phyloP scores from a whole-genome alignment of 1,139 yeast genomes.

The Candida pseudoviswanathii region DNA sequence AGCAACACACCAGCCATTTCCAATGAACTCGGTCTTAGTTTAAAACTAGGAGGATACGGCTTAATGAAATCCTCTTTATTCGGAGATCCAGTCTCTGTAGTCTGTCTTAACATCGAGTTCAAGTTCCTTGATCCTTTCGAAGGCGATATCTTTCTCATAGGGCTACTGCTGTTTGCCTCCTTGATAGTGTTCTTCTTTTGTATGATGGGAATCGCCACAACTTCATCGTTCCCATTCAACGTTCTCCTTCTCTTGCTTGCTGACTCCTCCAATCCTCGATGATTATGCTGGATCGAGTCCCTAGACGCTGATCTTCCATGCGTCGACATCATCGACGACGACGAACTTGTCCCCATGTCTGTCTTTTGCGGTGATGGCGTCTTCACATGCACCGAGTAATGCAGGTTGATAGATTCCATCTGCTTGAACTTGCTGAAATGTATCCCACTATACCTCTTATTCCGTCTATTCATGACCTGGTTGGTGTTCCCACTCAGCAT shows the following conservation, averaged over 20 bases:
- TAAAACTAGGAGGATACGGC: slow-evolving; percentile 31
- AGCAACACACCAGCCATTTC: slow-evolving; percentile 38
- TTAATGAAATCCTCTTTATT: slow-evolving; percentile 25
- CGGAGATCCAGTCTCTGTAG: slow-evolving; percentile 21
- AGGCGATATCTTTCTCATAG: slow-evolving; percentile 35
- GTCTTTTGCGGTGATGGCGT: slow-evolving; percentile 15
- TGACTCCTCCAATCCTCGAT: slow-evolving; percentile 12
- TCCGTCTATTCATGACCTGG: slow-evolving; percentile 16
- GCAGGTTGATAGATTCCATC: slow-evolving; percentile 47
- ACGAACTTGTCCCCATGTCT: background rate
- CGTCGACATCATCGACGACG: too few species aligned
- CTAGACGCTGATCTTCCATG: background rate
- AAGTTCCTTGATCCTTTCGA: slow-evolving; percentile 44
- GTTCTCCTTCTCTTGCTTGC: slow-evolving; percentile 37
- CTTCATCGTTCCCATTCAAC: slow-evolving; percentile 35
- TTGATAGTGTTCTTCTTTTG: slow-evolving; percentile 4
- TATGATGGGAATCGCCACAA: slow-evolving; percentile 15
- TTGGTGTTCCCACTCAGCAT: background rate
- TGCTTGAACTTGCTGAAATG: slow-evolving; percentile 37
- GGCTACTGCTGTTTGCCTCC: slow-evolving; percentile 11
- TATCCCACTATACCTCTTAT: slow-evolving; percentile 35
- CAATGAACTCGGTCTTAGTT: slow-evolving; percentile 30
- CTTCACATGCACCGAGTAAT: slow-evolving; percentile 32
- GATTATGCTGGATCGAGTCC: background rate
- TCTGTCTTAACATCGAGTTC: slow-evolving; percentile 29